Base-by-base conservation (phyloP, 345 rosid species). In the Aurinia saxatilis region DNA sequence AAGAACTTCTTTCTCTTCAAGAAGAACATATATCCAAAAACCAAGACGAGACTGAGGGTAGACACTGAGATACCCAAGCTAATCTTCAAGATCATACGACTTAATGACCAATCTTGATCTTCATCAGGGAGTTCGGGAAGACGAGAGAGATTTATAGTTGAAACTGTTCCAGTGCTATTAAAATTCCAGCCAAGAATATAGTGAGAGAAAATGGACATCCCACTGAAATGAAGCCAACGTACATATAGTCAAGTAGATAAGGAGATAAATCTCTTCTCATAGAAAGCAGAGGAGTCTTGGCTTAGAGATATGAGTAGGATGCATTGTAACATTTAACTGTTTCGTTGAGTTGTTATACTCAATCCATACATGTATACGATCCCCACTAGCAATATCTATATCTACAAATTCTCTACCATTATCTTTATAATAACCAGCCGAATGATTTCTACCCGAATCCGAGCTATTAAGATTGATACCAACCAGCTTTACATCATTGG, bases 201-300 rank as follows among this genome's bases (percentile, higher is more conserved):
- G 14, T 55, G 63, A 35, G 56, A 0, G 0, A 0, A n/a, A 57
- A 50, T 14, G 59, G 60, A 6, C 16, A 21, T 0, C 95, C 97
- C 1, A 90, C 81, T 4, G 92, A 75, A 3, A 95, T 78, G 72
- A 90, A 87, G 15, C 97, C 92, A 45, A 67, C 71, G 53, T 70
- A 87, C 85, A 83, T 84, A 23, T 8, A 41, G 33, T 76, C 77
- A 5, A 0, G 14, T 7, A 18, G 12, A 79, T 51, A 44, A 7
- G 0, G 0, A 5, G 88, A 23, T 2, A 81, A 76, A 70, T 78
- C 48, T 5, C 35, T 4, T 5, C 0, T 0, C 3, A 2, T 0
- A 10, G 75, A 34, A 12, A 83, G 25, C 7, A 90, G 73, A 1
- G 97, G 90, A 27, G 1, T 10, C 0, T 31, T 0, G 88, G 88